A percentile compares a stretch with the other conserved stretches of the same genome.
Evolutionary conservation across 2,329 filamentous ascomycete species (phyloP).

Genomic region (Cordyceps cicadae): DNA sequence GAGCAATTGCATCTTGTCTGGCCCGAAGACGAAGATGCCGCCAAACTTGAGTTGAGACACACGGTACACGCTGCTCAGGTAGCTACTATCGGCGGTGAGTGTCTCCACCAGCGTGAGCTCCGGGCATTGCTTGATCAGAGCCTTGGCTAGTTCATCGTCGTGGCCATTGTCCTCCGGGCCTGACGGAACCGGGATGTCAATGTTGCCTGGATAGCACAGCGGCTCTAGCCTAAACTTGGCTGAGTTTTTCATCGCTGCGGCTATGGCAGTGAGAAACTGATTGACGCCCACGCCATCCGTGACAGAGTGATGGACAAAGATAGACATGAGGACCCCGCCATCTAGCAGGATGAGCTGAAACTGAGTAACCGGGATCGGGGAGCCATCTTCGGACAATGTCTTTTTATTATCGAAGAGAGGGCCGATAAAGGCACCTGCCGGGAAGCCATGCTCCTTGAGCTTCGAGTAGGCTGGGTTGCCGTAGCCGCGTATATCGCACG

Average conservation of each 20-base stretch:
- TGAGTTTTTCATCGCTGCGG: slow-evolving; percentile 12
- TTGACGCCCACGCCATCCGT: slow-evolving; percentile 33
- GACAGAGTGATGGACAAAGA: slow-evolving; percentile 35
- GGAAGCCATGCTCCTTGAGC: slow-evolving; percentile 21
- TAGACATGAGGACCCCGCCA: slow-evolving; percentile 31
- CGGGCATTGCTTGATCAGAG: slow-evolving; percentile 25
- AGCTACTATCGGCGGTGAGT: slow-evolving; percentile 27
- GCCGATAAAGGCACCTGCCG: slow-evolving; percentile 23
- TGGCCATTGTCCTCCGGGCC: not conserved
- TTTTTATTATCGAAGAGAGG: slow-evolving; percentile 16
- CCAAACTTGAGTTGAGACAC: slow-evolving; percentile 27
- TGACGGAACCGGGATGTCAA: not conserved
- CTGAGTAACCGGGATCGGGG: slow-evolving; percentile 27
- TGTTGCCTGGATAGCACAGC: slow-evolving; percentile 17
- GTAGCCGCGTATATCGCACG: not conserved
- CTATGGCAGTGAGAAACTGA: slow-evolving; percentile 31
- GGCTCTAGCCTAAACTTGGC: not conserved
- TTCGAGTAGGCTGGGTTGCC: slow-evolving; percentile 17
- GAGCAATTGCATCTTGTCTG: slow-evolving; percentile 25
- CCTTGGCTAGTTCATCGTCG: not conserved
- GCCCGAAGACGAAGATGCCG: slow-evolving; percentile 33
- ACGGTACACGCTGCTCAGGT: slow-evolving; percentile 22
- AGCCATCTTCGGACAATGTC: slow-evolving; percentile 13
- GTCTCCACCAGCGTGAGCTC: slow-evolving; percentile 28
- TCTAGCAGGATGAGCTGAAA: slow-evolving; percentile 30